Percentiles rank a stretch among this genome's conserved stretches.
phyloP scores from a whole-genome alignment of 1,139 yeast genomes.

The Yamadazyma dushanensis region DNA sequence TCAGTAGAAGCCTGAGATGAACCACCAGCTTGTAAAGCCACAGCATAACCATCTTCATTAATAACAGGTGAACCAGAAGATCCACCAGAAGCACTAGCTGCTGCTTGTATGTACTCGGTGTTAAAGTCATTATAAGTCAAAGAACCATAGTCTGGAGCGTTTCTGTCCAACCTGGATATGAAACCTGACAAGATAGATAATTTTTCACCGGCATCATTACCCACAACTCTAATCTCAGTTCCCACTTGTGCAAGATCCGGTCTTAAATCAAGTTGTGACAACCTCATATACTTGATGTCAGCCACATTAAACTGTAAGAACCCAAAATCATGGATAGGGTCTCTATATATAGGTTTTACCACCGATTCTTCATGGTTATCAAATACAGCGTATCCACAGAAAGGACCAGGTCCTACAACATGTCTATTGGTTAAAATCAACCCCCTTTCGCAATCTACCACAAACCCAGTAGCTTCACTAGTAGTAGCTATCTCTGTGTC shows the following conservation, averaged over 20 bases:
- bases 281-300: constrained; percentile 69
- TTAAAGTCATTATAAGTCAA: constrained; percentile 92
- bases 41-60: constrained; percentile 80
- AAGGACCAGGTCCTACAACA: constrained; percentile 95
- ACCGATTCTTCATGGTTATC: constrained; percentile 95
- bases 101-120: constrained; percentile 95
- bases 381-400: constrained; percentile 85
- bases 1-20: constrained; percentile 90
- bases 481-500: constrained; percentile 83
- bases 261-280: constrained; percentile 62
- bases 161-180: constrained; percentile 86
- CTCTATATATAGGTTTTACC: constrained; percentile 79
- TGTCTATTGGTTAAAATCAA: constrained; percentile 88
- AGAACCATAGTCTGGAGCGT: constrained; percentile 92
- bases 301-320: constrained; percentile 74
- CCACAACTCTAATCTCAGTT: constrained; percentile 88
- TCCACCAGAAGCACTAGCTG: constrained; percentile 94
- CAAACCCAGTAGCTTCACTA: constrained; percentile 92
- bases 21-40: constrained; percentile 95
- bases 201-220: constrained; percentile 96
- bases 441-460: constrained; percentile 83
- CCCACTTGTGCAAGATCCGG: constrained; percentile 90
- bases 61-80: constrained; percentile 96
- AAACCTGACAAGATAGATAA: constrained; percentile 86
- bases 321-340: constrained; percentile 86